Percentiles rank a stretch among this genome's conserved stretches.
Conservation (phyloP, 2,329 filamentous ascomycete species). For the Pseudogymnoascus sp. region DNA sequence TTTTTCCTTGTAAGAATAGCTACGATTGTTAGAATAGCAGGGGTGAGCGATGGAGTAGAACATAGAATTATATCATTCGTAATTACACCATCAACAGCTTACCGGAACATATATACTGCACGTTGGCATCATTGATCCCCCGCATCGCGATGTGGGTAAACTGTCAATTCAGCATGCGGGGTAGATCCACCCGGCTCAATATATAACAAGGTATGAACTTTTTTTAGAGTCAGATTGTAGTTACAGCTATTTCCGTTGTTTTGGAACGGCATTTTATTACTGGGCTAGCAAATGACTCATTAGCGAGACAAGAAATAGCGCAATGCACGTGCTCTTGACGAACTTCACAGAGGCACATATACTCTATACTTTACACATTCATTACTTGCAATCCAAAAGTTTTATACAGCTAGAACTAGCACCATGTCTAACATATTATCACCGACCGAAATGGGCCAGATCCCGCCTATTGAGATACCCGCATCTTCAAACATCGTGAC, state of each 20-base stretch:
- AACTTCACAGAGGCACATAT: background rate
- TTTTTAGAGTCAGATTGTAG: no score
- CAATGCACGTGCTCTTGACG: background rate
- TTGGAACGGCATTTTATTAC: background rate
- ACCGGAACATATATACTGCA: background rate
- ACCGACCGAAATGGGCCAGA: background rate
- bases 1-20: background rate
- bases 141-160: background rate
- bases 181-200: no score
- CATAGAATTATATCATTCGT: background rate
- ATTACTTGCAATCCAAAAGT: background rate
- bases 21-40: background rate
- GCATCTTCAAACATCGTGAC: background rate
- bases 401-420: background rate
- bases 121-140: background rate
- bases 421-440: background rate
- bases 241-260: background rate
- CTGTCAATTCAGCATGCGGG: background rate
- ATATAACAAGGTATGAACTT: no score
- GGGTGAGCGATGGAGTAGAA: background rate
- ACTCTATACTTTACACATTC: background rate
- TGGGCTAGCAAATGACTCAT: background rate
- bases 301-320: background rate
- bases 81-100: background rate
- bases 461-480: background rate